Evolutionary conservation across 805 yeast genomes (phyloP).

Genomic region (Wickerhamomyces strasburgensis): DNA sequence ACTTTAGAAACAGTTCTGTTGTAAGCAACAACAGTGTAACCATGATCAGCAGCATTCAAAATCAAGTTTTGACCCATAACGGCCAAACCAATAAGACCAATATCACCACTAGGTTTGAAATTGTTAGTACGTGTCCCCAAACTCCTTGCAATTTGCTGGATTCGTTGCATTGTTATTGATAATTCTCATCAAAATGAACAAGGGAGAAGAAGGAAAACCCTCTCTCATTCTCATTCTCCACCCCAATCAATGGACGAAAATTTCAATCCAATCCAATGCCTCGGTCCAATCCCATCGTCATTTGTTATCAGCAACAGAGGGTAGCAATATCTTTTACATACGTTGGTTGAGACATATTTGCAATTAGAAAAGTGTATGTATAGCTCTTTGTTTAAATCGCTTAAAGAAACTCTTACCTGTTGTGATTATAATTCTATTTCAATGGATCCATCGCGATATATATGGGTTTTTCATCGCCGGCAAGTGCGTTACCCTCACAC

Average conservation of each 20-base stretch:
- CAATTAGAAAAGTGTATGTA: not conserved
- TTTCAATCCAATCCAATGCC: no score
- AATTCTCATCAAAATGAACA: not conserved
- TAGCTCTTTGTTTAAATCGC: not conserved
- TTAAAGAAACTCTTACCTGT: no score
- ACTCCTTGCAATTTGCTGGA: conserved; percentile 11
- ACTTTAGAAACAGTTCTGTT: conserved; percentile 97
- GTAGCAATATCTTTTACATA: no score
- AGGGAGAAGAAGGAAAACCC: conserved; percentile 1
- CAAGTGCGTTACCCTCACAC: conserved; percentile 3
- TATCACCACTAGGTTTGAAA: conserved; percentile 71
- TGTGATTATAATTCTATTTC: no score
- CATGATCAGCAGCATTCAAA: conserved; percentile 97
- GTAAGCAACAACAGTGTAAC: conserved; percentile 95
- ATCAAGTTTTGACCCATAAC: conserved; percentile 99
- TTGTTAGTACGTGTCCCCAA: conserved; percentile 15
- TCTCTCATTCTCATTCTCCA: no score
- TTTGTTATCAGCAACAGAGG: conserved; percentile 1
- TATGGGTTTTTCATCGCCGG: not conserved
- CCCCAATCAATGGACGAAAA: no score
- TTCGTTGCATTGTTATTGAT: conserved; percentile 8
- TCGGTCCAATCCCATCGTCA: conserved; percentile 1
- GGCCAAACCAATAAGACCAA: conserved; percentile 99
- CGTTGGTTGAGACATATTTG: conserved; percentile 24
- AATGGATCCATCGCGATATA: conserved; percentile 3